Conservation (phyloP, 2,329 filamentous ascomycete species). For the Massarina eburnea region DNA sequence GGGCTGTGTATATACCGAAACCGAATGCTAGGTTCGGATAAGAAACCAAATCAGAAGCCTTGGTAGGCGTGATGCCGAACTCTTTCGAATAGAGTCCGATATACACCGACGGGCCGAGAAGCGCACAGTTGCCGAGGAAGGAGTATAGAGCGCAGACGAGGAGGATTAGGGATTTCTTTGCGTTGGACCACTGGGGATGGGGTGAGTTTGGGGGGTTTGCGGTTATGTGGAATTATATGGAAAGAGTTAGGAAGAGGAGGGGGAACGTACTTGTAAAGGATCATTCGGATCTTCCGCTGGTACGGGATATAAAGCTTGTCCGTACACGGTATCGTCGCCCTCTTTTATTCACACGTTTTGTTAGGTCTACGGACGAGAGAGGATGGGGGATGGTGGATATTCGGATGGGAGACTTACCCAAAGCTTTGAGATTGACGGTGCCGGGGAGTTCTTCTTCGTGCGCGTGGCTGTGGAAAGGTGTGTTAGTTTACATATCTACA, state of each 20-base stretch:
- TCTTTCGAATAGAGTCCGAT: constrained; percentile 57
- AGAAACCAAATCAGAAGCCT: constrained; percentile 59
- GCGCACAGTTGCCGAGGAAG: constrained; percentile 60
- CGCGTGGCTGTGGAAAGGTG: constrained; percentile 49
- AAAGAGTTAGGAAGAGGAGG: background rate
- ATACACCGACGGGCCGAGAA: constrained; percentile 61
- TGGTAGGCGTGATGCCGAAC: constrained; percentile 54
- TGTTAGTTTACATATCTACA: too few relatives aligned
- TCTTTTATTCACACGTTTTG: constrained; percentile 35
- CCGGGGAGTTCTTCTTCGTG: constrained; percentile 59
- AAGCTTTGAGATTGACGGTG: constrained; percentile 56
- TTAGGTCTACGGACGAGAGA: background rate
- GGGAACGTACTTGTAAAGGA: constrained; percentile 49
- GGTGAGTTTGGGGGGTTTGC: too few relatives aligned
- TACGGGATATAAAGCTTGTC: constrained; percentile 63
- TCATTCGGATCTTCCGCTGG: constrained; percentile 64
- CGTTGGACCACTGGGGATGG: constrained; percentile 49
- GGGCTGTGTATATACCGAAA: constrained; percentile 43
- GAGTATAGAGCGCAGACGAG: constrained; percentile 58
- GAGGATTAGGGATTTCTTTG: constrained; percentile 61
- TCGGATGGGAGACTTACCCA: constrained; percentile 8
- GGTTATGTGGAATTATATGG: background rate
- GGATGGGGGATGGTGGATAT: background rate
- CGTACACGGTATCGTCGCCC: constrained; percentile 61
- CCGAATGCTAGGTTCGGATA: constrained; percentile 64